Base-by-base conservation (phyloP, 345 rosid genomes). In the Salix purpurea region DNA sequence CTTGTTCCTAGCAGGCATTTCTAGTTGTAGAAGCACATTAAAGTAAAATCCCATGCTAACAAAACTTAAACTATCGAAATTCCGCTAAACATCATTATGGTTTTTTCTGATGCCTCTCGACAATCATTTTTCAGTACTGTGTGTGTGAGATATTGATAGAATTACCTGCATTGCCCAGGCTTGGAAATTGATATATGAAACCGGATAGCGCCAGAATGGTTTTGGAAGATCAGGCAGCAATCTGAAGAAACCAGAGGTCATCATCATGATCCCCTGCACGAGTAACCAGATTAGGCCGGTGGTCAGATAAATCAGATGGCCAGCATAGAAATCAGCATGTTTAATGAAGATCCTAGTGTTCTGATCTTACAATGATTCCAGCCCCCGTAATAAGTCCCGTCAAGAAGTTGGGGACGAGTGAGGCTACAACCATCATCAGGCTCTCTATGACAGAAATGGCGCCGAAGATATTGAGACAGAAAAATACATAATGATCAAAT, bases 231-330 rank as follows among this genome's bases (percentile, higher is more conserved):
- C 97, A 48, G 93, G 89, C 42, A 91, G 84, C 73, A 88, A 82
- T n/a, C 97, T 84, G 84, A 92, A 92, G 87, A 92, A 92, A 9
- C 97, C 97, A 28, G 95, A 92, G 7, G 97, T 92, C 95, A 92
- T 91, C 97, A 92, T 88, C 82, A 92, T 83, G 78, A 92, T 89
- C 75, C 95, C 95, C 97, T 92, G 76, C 73, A 72, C 8, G 30
- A 24, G 73, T 48, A 34, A 54, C 67, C 23, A 62, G 64, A 52
- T 39, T 44, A 54, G 15, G 21, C 44, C 7, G 13, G 37, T 40
- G 50, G 48, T 19, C 34, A 52, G 70, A 60, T 24, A 71, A 52
- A 64, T 21, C 69, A 36, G 62, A 48, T 21, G 18, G 36, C 61
- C 7, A 69, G 16, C 8, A 58, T 32, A 32, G 1, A 40, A 54